Conservation (phyloP, 108 stramenopile species). For the Cyclotella baltica region DNA sequence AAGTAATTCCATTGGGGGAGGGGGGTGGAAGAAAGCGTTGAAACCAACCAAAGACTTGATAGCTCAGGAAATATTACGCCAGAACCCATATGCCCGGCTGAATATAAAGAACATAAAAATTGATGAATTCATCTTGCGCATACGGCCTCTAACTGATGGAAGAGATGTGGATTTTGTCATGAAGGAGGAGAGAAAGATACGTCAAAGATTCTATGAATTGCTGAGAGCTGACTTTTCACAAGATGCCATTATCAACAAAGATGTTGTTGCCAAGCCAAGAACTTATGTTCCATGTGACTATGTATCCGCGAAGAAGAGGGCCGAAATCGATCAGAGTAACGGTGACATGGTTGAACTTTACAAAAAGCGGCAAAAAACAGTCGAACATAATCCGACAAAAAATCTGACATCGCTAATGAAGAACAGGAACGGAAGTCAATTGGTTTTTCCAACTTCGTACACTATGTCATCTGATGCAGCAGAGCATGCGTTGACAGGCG, state of each 20-base stretch:
- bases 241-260: not conserved
- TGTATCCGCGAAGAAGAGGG: too few relatives aligned
- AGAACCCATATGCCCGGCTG: conserved; percentile 1
- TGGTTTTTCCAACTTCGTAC: not conserved
- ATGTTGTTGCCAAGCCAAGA: conserved; percentile 1
- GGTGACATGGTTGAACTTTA: not conserved
- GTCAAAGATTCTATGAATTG: not conserved
- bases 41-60: conserved; percentile 5
- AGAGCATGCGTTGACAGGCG: not conserved
- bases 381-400: not conserved
- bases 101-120: not conserved
- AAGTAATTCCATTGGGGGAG: not conserved
- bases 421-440: not conserved
- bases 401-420: not conserved
- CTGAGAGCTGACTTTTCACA: not conserved
- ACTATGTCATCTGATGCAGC: not conserved
- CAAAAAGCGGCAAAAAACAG: conserved; percentile 1
- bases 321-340: not conserved
- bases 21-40: not conserved
- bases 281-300: too few relatives aligned
- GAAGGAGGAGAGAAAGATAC: not conserved
- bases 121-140: not conserved
- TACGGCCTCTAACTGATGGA: not conserved
- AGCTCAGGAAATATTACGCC: not conserved
- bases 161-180: conserved; percentile 3